Base-by-base conservation (phyloP, 2,329 filamentous ascomycete species). In the Fusarium abutilonis region DNA sequence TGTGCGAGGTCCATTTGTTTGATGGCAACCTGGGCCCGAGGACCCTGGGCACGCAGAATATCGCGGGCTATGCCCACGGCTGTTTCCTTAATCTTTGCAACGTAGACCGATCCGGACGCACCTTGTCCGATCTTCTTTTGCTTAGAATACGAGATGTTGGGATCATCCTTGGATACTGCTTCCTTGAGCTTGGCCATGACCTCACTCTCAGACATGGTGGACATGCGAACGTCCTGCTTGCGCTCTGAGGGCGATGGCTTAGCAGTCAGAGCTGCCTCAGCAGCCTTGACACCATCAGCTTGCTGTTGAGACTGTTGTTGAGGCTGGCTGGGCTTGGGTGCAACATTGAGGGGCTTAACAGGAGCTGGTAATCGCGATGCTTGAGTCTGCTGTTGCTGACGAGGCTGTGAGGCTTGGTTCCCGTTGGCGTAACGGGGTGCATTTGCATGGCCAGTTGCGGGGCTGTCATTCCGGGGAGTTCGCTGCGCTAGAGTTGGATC, bases 71-170 rank as follows among this genome's bases (percentile, higher is more conserved):
- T 86, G n/a, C 93, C 96, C n/a, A 87, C 84, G 3, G 94, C 91
- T 53, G 85, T 89, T 73, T 97, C 91, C 76, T 95, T 95, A 63
- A 99, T 91, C 73, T 96, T 95, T 64, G 95, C 95, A 61, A 99
- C 94, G 73, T 99, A 99, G 43, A 99, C 95, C 19, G 94, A 98
- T 55, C 95, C 95, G 61, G 95, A 99, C 52, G 95, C 95, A 78
- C 95, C 95, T 76, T 99, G 95, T 17, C 95, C 95, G 76, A 99
- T 98, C 84, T 99, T 99, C 85, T 97, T 97, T 79, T 98, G 95
- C 82, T 99, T 99, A 72, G 93, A 94, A 81, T 99, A 99, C 21
- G 93, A 97, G 66, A 96, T 82, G 70, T 96, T 90, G 49, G 95
- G 95, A 73, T 96, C 93, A 59, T 97, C 93, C 76, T 96, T 96